Base-by-base conservation (phyloP, 1,284 basidiomycete genomes). In the Puccinia polysora region DNA sequence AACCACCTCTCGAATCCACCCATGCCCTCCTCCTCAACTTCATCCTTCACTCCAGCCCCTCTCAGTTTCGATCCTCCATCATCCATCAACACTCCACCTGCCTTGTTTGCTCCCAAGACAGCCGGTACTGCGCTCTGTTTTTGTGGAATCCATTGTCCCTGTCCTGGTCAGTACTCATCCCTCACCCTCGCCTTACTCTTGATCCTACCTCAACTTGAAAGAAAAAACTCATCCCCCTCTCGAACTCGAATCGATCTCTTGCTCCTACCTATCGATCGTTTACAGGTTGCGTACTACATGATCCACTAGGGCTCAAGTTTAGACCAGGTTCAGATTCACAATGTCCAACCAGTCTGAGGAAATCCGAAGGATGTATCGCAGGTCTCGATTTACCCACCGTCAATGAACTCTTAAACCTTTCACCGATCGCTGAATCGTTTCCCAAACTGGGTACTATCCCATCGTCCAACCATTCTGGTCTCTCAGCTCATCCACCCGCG, bases 81-180 rank as follows among this genome's bases (percentile, higher is more conserved):
- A n/a, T n/a, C 58, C 43, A 28, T 45, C 58, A 52, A 18, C 38
- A 49, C 63, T 34, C 47, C 45, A 52, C 47, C 63, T 30, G 36
- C 52, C 8, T 55, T 67, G 36, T 67, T 56, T 56, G 38, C 65
- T 36, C 65, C 65, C 45, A 32, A 53, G 18, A 67, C 65, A 23
- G 65, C 65, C 56, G 65, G 65, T 12, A 67, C 65, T 2, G 49
- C 52, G n/a, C n/a, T 56, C 3, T 67, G 65, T 38, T 67, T 67
- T 67, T 67, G 52, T 67, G 65, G 65, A 4, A 56, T 55, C 25
- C 49, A 67, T 45, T 67, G 65, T 32, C 65, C 65, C 15, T 67
- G 65, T 56, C 65, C 65, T 36, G 65, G 65, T 67, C 18, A 40
- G 15, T 2, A 20, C 0, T 23, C 30, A n/a, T n/a, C 4, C 15